Conservation (phyloP, 2,329 filamentous ascomycete genomes). For the Fusarium sp. region DNA sequence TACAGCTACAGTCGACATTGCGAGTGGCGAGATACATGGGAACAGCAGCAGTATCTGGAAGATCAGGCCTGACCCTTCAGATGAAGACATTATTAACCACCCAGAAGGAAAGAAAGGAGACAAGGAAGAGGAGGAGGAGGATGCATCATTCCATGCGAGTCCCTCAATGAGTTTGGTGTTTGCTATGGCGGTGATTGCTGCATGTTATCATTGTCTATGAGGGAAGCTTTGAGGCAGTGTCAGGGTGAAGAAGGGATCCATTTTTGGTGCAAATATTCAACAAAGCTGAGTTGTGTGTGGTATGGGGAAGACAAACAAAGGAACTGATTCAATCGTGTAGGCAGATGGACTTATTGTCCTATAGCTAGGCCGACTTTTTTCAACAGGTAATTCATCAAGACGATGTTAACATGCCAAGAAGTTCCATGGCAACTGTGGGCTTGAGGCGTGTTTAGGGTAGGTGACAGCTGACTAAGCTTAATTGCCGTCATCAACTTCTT, state of each 20-base stretch:
- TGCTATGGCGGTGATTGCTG: conserved; percentile 19
- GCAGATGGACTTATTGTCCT: conserved; percentile 1
- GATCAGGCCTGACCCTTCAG: conserved; percentile 6
- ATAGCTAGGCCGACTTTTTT: conserved; percentile 8
- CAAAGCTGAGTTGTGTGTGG: conserved; percentile 10
- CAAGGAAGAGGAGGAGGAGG: conserved; percentile 15
- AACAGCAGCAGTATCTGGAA: conserved; percentile 39
- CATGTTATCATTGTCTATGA: conserved; percentile 23
- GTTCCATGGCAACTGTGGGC: too few species aligned
- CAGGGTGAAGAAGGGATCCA: neutral
- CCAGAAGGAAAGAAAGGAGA: neutral
- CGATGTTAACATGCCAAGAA: neutral
- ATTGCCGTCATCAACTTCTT: conserved; percentile 13
- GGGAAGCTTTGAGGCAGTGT: neutral
- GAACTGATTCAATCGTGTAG: conserved; percentile 13
- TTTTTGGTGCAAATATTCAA: conserved; percentile 34
- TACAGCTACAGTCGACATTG: conserved; percentile 33
- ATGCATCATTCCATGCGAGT: conserved; percentile 16
- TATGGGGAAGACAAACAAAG: neutral
- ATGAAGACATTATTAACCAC: neutral
- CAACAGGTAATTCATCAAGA: conserved; percentile 4
- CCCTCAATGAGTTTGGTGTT: conserved; percentile 9
- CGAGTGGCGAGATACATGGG: conserved; percentile 31
- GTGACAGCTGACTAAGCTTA: conserved; percentile 32
- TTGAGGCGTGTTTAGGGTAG: neutral